These are phyloP conservation scores for Cutaneotrichosporon mucoides DNA, from an alignment of 1,284 basidiomycete species.

Conservation along the genomic window DNA sequence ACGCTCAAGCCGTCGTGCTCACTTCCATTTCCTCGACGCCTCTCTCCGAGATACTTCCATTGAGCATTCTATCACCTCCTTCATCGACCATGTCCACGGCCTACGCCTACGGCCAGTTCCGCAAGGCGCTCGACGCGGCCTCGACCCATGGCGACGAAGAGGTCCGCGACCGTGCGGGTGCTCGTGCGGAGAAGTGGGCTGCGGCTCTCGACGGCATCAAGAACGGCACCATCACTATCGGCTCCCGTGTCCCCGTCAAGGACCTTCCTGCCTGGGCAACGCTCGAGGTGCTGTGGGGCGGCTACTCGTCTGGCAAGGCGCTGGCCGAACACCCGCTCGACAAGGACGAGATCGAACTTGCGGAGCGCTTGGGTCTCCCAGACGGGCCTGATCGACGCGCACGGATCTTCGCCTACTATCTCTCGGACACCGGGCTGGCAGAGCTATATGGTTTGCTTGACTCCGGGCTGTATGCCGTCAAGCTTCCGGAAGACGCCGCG, in stretches of 20 bases:
- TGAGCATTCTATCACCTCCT: no score
- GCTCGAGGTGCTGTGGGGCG: slow-evolving; percentile 4
- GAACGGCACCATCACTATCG: background rate
- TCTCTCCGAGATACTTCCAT: no score
- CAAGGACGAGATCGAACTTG: slow-evolving; percentile 2
- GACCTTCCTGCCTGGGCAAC: slow-evolving; percentile 7
- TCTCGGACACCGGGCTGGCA: slow-evolving; percentile 3
- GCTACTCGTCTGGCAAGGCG: slow-evolving; percentile 1
- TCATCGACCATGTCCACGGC: background rate
- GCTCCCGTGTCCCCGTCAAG: slow-evolving; percentile 5
- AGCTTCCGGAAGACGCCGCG: slow-evolving; percentile 5
- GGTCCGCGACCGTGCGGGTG: background rate
- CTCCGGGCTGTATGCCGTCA: slow-evolving; percentile 1
- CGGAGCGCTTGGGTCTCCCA: slow-evolving; percentile 1
- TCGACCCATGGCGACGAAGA: background rate
- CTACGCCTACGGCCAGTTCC: slow-evolving; percentile 4
- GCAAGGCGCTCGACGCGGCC: background rate
- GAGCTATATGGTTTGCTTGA: slow-evolving; percentile 1
- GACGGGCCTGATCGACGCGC: background rate
- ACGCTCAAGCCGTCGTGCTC: no score
- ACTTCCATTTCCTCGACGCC: no score
- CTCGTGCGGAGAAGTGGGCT: slow-evolving; percentile 3
- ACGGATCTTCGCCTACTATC: slow-evolving; percentile 8
- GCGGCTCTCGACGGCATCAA: background rate
- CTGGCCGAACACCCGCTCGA: background rate